Conservation (phyloP, 2,329 filamentous ascomycete genomes). For the Talaromyces sp. region DNA sequence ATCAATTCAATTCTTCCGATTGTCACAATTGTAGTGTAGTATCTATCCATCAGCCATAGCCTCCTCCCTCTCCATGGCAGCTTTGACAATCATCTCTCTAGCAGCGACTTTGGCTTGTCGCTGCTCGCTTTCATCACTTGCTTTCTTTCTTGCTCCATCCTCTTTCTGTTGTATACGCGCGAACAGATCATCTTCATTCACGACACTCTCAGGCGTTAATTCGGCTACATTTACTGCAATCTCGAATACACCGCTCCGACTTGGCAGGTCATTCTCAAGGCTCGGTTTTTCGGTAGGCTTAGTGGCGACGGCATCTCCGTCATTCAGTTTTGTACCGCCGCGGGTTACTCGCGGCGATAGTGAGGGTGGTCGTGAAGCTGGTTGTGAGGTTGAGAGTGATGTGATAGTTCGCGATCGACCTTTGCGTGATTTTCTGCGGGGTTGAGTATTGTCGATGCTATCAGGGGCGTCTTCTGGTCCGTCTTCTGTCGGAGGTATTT, state of each 20-base stretch:
- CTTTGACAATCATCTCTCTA: slow-evolving; percentile 33
- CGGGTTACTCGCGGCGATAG: neutral
- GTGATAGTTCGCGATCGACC: neutral
- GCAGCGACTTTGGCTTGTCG: slow-evolving; percentile 33
- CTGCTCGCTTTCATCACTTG: slow-evolving; percentile 20
- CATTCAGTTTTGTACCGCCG: neutral
- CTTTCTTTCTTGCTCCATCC: neutral
- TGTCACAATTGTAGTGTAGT: slow-evolving; percentile 9
- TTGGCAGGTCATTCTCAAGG: neutral
- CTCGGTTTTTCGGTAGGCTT: neutral
- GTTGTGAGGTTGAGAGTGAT: slow-evolving; percentile 1
- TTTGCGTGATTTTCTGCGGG: neutral
- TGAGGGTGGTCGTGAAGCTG: neutral
- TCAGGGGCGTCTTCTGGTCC: neutral
- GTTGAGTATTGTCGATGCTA: neutral
- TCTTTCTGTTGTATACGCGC: neutral
- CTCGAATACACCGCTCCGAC: neutral
- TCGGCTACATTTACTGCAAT: slow-evolving; percentile 15
- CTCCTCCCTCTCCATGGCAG: slow-evolving; percentile 41
- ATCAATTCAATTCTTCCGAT: neutral
- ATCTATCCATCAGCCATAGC: slow-evolving; percentile 31
- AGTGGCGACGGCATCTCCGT: neutral
- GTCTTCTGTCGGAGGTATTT: neutral
- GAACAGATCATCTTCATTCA: neutral
- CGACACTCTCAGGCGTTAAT: slow-evolving; percentile 16